phyloP scores from a whole-genome alignment of 768 basidiomycete genomes.

The Mycena galericulata region DNA sequence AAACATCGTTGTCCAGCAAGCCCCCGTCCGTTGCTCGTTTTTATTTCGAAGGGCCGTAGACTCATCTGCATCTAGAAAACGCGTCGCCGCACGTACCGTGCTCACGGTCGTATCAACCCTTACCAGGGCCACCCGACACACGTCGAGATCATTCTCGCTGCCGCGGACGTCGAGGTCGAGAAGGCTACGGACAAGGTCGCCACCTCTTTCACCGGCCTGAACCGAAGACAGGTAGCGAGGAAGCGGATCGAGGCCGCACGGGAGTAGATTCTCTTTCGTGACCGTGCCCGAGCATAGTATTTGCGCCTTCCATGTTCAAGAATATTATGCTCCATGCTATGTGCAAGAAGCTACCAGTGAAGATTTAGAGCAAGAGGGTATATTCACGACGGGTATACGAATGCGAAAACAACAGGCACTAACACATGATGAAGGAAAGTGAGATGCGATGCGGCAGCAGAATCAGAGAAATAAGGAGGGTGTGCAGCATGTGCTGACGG shows the following conservation, averaged over 20 bases:
- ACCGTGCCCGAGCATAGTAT: conserved; percentile 36
- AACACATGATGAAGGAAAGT: not conserved
- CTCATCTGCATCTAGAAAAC: conserved; percentile 75
- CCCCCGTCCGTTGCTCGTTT: conserved; percentile 77
- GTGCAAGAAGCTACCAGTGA: conserved; percentile 11
- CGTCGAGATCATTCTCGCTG: conserved; percentile 92
- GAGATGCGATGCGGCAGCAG: not conserved
- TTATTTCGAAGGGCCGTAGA: not conserved
- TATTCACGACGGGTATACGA: not conserved
- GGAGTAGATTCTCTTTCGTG: conserved; percentile 49
- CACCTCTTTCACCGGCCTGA: conserved; percentile 71
- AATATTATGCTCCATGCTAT: conserved; percentile 40
- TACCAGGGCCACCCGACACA: conserved; percentile 99
- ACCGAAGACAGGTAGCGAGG: conserved; percentile 89
- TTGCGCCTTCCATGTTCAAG: conserved; percentile 39
- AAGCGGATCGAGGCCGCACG: conserved; percentile 90
- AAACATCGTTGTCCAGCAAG: conserved; percentile 98
- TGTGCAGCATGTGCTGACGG: not conserved
- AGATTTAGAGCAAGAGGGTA: not conserved
- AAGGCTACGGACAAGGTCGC: conserved; percentile 88
- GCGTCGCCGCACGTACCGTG: conserved; percentile 98
- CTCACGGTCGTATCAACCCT: conserved; percentile 97
- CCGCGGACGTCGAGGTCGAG: conserved; percentile 86
- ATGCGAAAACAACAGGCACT: not conserved
- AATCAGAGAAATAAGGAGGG: not conserved